These are phyloP conservation scores for Ambrosiella beaveri DNA, from an alignment of 2,329 filamentous ascomycete genomes.

Conservation along the genomic window DNA sequence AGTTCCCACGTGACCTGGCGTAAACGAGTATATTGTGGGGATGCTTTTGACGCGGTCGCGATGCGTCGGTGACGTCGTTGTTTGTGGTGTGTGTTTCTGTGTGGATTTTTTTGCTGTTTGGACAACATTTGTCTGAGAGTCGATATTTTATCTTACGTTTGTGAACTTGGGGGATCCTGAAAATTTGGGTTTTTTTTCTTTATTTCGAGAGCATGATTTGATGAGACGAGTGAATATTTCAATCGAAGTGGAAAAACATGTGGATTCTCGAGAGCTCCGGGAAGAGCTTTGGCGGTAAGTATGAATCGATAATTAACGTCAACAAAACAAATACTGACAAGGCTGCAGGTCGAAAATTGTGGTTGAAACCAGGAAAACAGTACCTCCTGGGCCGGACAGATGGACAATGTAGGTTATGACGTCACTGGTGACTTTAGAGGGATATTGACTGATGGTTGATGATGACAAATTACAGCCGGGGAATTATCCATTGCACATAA, in stretches of 20 bases:
- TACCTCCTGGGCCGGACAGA: slow-evolving; percentile 10
- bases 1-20: slow-evolving; percentile 5
- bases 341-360: slow-evolving; percentile 3
- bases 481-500: slow-evolving; percentile 58
- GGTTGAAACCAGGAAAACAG: slow-evolving; percentile 9
- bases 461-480: slow-evolving; percentile 29
- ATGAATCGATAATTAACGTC: neutral
- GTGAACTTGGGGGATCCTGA: too few species aligned
- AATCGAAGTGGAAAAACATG: neutral
- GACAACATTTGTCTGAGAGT: too few species aligned
- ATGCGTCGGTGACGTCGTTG: neutral
- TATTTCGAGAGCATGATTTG: too few species aligned
- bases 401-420: slow-evolving; percentile 4
- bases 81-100: neutral
- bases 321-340: neutral
- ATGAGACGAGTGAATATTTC: too few species aligned
- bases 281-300: neutral
- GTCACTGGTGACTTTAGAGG: neutral
- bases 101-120: neutral
- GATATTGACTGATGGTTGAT: neutral
- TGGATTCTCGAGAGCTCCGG: slow-evolving; percentile 10
- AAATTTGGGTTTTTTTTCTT: too few species aligned
- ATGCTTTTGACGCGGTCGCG: neutral
- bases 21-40: neutral
- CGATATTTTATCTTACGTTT: too few species aligned